Evolutionary conservation across 176 grass and related monocot genomes (phyloP).

Genomic region (Hsuehochloa calcarea): DNA sequence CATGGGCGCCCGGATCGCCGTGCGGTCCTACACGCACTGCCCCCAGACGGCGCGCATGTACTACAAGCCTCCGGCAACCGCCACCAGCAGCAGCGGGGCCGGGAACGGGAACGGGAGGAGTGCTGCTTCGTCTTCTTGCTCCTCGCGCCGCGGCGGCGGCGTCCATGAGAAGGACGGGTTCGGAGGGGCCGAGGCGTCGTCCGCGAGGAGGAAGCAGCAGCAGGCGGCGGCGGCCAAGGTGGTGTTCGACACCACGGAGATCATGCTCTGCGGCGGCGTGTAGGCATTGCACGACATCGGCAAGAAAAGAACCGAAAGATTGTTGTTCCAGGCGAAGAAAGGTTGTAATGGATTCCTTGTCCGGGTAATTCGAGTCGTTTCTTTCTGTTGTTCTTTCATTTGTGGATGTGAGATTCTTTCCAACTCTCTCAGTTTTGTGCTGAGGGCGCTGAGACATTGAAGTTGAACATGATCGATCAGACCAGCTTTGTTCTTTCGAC

Average conservation of each 20-base stretch:
- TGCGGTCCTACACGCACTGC: constrained; percentile 76
- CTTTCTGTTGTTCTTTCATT: not conserved
- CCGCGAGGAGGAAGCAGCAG: not conserved
- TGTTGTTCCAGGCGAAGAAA: not conserved
- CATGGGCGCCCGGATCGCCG: constrained; percentile 59
- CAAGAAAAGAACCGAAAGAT: constrained; percentile 1
- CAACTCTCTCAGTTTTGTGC: not conserved
- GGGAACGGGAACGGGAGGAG: not conserved
- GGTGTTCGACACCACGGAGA: constrained; percentile 9
- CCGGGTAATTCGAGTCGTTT: not conserved
- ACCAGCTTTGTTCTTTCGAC: too few relatives aligned
- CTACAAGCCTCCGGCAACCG: constrained; percentile 62
- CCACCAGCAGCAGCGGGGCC: not conserved
- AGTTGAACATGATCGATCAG: not conserved
- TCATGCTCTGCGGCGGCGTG: constrained; percentile 23
- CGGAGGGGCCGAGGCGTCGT: not conserved
- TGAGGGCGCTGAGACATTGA: constrained; percentile 1
- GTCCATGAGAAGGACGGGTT: not conserved
- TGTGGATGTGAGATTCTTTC: not conserved
- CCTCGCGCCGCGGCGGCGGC: not conserved
- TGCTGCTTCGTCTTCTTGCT: not conserved
- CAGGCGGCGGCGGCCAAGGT: not conserved
- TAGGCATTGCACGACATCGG: not conserved
- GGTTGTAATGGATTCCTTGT: not conserved
- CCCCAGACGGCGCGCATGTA: constrained; percentile 77